Evolutionary conservation across 208 protist species (phyloP).

Genomic region (Eutreptiella sp.): DNA sequence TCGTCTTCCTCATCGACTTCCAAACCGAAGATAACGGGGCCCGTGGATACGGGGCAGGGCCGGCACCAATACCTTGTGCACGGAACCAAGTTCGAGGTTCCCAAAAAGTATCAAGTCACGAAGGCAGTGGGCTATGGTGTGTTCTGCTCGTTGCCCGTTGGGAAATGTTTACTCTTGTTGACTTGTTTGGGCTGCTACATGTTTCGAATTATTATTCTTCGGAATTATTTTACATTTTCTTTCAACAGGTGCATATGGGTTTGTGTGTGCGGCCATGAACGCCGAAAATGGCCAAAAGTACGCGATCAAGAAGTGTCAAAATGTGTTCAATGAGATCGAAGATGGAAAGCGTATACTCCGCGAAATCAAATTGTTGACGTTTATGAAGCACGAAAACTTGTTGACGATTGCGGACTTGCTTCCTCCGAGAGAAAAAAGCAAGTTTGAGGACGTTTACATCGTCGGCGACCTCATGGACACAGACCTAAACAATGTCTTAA

Average conservation of each 20-base stretch:
- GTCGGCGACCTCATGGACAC: conserved; percentile 83
- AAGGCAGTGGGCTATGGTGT: conserved; percentile 74
- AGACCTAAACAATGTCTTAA: conserved; percentile 85
- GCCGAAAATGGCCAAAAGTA: conserved; percentile 35
- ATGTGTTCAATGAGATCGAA: conserved; percentile 61
- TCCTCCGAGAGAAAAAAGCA: conserved; percentile 55
- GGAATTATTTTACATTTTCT: no score
- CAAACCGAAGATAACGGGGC: no score
- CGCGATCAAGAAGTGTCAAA: conserved; percentile 81
- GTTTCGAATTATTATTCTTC: no score
- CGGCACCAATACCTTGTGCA: conserved; percentile 64
- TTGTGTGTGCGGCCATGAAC: conserved; percentile 28
- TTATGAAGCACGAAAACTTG: conserved; percentile 76
- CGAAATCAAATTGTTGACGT: conserved; percentile 62
- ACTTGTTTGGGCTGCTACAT: no score
- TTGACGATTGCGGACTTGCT: conserved; percentile 53
- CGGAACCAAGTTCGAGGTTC: conserved; percentile 73
- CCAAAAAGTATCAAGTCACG: conserved; percentile 54
- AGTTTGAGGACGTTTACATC: conserved; percentile 72
- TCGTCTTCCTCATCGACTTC: no score
- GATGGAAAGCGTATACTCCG: conserved; percentile 73
- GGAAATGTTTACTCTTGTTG: no score
- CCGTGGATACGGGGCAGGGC: no score
- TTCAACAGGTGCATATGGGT: conserved; percentile 45
- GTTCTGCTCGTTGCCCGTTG: no score